Conservation (phyloP, 352 stramenopile genomes). For the Phytophthora aleatoria region DNA sequence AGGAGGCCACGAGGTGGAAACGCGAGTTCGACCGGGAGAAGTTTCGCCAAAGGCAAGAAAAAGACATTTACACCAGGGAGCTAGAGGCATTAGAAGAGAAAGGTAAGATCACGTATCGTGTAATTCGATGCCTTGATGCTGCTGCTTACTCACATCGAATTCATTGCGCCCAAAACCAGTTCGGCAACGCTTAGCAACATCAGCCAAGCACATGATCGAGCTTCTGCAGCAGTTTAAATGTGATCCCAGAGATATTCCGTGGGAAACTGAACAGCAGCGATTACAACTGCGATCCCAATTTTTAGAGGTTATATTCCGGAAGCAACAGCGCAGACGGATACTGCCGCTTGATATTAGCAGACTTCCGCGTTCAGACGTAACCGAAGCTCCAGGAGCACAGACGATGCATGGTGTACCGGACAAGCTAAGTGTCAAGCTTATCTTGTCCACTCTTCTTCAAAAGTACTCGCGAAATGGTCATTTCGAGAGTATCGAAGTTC, state of each 20-base stretch:
- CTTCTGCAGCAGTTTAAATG: slow-evolving; percentile 60
- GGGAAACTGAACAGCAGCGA: slow-evolving; percentile 53
- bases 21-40: slow-evolving; percentile 78
- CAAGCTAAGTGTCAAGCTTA: slow-evolving; percentile 50
- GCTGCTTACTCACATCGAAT: slow-evolving; percentile 2
- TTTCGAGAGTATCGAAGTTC: slow-evolving; percentile 65
- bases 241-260: slow-evolving; percentile 57
- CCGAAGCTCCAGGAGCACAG: neutral
- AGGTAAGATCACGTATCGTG: slow-evolving; percentile 31
- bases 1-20: slow-evolving; percentile 60
- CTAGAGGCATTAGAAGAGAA: slow-evolving; percentile 71
- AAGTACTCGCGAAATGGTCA: slow-evolving; percentile 84
- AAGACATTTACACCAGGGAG: slow-evolving; percentile 73
- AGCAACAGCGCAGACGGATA: slow-evolving; percentile 45
- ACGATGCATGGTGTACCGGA: slow-evolving; percentile 26
- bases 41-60: slow-evolving; percentile 53
- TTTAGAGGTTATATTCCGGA: slow-evolving; percentile 68
- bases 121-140: neutral
- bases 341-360: slow-evolving; percentile 15
- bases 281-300: slow-evolving; percentile 57
- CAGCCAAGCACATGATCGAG: slow-evolving; percentile 75
- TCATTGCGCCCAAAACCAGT: slow-evolving; percentile 36
- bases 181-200: slow-evolving; percentile 68
- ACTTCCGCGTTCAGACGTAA: slow-evolving; percentile 10
- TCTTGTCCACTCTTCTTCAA: slow-evolving; percentile 69